Percentiles rank a stretch among this genome's conserved stretches.
phyloP scores from a whole-genome alignment of 2,329 filamentous ascomycete genomes.

The Trichophyton simii region DNA sequence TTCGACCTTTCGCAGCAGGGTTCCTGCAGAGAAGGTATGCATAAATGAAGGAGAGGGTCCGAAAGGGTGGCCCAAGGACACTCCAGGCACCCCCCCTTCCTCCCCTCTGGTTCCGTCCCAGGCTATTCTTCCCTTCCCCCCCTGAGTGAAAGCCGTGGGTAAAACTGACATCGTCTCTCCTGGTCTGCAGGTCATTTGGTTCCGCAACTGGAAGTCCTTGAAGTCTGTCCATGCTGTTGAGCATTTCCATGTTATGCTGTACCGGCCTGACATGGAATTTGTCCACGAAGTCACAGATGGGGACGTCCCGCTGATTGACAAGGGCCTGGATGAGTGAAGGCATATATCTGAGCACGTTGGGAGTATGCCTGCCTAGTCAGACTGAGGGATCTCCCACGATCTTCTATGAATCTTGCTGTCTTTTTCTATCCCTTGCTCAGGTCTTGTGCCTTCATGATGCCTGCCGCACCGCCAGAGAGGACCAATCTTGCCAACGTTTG shows the following conservation, averaged over 20 bases:
- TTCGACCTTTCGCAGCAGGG: conserved; percentile 44
- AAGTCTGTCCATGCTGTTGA: conserved; percentile 49
- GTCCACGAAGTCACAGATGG: conserved; percentile 58
- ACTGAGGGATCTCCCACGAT: neutral
- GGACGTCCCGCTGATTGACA: conserved; percentile 54
- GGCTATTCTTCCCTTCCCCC: neutral
- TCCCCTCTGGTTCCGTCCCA: too few relatives aligned
- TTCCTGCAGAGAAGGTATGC: conserved; percentile 33
- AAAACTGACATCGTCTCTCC: neutral
- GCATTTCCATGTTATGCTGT: conserved; percentile 51
- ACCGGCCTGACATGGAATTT: conserved; percentile 58
- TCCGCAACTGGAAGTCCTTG: conserved; percentile 50
- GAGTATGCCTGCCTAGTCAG: neutral
- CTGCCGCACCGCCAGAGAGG: too few relatives aligned
- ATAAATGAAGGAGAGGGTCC: neutral
- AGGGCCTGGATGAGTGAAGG: conserved; percentile 13
- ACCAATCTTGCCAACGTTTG: too few relatives aligned
- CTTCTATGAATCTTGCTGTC: neutral
- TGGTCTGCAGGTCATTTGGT: conserved; percentile 45
- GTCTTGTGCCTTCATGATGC: neutral
- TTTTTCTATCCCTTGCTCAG: neutral
- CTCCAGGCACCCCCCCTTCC: too few relatives aligned
- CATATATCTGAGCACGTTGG: too few relatives aligned
- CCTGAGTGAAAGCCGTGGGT: neutral
- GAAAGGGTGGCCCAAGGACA: too few relatives aligned